Evolutionary conservation across 1,284 basidiomycete species (phyloP).

Genomic region (Pseudozyma flocculosa): DNA sequence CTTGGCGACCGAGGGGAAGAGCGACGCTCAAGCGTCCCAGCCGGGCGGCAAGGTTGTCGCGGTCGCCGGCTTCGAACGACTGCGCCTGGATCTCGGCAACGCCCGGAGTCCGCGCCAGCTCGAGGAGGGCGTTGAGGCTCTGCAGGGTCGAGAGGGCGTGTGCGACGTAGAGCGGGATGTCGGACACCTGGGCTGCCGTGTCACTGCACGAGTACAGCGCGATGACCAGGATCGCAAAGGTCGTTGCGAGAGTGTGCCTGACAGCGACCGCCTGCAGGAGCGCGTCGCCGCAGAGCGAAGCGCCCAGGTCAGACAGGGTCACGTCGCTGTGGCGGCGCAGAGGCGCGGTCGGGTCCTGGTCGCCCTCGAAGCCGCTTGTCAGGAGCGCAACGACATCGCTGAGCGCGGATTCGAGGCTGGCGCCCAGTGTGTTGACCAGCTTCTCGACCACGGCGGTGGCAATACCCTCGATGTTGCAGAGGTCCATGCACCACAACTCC

Average conservation of each 20-base stretch:
- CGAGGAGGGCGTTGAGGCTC: slow-evolving; percentile 14
- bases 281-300: slow-evolving; percentile 21
- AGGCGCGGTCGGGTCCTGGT: background rate
- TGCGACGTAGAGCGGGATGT: background rate
- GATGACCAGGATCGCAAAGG: slow-evolving; percentile 22
- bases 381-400: slow-evolving; percentile 22
- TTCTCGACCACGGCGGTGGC: slow-evolving; percentile 13
- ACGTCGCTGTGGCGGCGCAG: background rate
- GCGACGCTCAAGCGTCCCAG: slow-evolving; percentile 35
- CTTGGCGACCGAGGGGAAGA: slow-evolving; percentile 4
- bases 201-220: slow-evolving; percentile 4
- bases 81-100: slow-evolving; percentile 12
- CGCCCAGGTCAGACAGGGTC: slow-evolving; percentile 25
- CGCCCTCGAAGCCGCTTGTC: slow-evolving; percentile 12
- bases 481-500: slow-evolving; percentile 22
- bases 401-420: slow-evolving; percentile 27
- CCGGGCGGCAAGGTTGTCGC: slow-evolving; percentile 29
- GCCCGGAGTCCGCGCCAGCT: slow-evolving; percentile 23
- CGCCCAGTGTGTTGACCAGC: slow-evolving; percentile 18
- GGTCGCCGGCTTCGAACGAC: slow-evolving; percentile 7
- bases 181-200: background rate
- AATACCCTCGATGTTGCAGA: slow-evolving; percentile 17
- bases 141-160: slow-evolving; percentile 21
- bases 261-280: slow-evolving; percentile 25
- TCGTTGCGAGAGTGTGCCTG: slow-evolving; percentile 20